A percentile compares a stretch with the other conserved stretches of the same genome.
phyloP scores from a whole-genome alignment of 306 rosid species.

The Sechiopsis laciniata region DNA sequence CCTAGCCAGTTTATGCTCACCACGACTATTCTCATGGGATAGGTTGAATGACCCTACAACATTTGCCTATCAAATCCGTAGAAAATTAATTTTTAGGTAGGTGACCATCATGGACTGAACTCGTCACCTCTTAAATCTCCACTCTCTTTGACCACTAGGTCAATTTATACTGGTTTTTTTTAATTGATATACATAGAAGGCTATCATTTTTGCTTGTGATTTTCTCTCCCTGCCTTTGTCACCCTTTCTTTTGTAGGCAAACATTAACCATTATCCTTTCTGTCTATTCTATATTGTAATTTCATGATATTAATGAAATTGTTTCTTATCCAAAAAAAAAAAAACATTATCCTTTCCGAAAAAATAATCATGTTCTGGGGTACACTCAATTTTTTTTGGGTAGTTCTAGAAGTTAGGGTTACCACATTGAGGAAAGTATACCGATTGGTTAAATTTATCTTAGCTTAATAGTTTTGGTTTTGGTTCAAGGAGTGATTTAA shows the following conservation, averaged over 20 bases:
- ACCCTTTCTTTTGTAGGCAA: not conserved
- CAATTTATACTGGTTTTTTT: not conserved
- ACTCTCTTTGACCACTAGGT: too few relatives aligned
- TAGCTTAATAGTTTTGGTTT: not conserved
- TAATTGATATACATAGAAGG: not conserved
- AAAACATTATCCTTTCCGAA: not conserved
- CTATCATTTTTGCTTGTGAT: not conserved
- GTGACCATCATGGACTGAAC: too few relatives aligned
- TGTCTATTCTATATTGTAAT: too few relatives aligned
- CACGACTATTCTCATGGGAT: too few relatives aligned
- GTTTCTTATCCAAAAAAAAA: too few relatives aligned
- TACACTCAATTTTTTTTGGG: not conserved
- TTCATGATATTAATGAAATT: too few relatives aligned
- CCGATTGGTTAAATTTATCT: not conserved
- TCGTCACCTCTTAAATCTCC: too few relatives aligned
- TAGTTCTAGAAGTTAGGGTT: not conserved
- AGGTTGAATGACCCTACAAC: too few relatives aligned
- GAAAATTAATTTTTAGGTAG: too few relatives aligned
- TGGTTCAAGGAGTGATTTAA: not conserved
- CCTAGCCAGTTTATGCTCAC: too few relatives aligned
- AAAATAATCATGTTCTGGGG: not conserved
- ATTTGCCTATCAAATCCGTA: too few relatives aligned
- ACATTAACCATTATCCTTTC: too few relatives aligned
- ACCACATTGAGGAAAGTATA: not conserved
- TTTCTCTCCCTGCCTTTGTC: not conserved